These are phyloP conservation scores for Linum lewisii DNA, from an alignment of 345 rosid genomes.

Conservation along the genomic window DNA sequence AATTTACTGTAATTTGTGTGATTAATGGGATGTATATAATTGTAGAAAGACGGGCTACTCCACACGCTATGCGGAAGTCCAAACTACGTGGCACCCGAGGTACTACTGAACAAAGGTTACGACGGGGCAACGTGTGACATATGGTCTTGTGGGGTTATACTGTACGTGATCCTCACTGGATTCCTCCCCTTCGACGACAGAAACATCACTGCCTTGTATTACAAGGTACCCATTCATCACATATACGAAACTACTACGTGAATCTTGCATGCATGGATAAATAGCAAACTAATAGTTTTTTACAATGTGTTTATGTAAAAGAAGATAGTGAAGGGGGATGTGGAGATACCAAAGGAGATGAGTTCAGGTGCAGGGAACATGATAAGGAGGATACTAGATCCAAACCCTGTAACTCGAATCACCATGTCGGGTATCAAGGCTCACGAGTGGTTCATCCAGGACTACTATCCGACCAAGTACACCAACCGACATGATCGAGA, in stretches of 20 bases:
- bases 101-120: conserved; percentile 77
- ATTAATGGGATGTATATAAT: background rate
- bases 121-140: conserved; percentile 83
- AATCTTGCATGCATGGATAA: too few species aligned
- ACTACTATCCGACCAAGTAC: conserved; percentile 25
- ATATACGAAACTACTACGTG: too few species aligned
- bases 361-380: conserved; percentile 68
- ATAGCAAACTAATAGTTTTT: too few species aligned
- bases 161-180: conserved; percentile 77
- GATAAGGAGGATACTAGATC: conserved; percentile 73
- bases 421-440: conserved; percentile 54
- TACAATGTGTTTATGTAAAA: background rate
- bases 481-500: background rate
- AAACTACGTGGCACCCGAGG: conserved; percentile 96
- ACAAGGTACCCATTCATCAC: conserved; percentile 57
- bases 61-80: conserved; percentile 99
- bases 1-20: too few species aligned
- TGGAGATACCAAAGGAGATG: conserved; percentile 71
- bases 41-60: conserved; percentile 80
- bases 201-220: conserved; percentile 86
- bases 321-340: conserved; percentile 83
- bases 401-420: conserved; percentile 61
- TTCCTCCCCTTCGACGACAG: conserved; percentile 93
- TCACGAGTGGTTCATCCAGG: conserved; percentile 68
- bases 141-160: conserved; percentile 93